Conservation (phyloP, 139 green algal species). For the Nannochloris sp. region DNA sequence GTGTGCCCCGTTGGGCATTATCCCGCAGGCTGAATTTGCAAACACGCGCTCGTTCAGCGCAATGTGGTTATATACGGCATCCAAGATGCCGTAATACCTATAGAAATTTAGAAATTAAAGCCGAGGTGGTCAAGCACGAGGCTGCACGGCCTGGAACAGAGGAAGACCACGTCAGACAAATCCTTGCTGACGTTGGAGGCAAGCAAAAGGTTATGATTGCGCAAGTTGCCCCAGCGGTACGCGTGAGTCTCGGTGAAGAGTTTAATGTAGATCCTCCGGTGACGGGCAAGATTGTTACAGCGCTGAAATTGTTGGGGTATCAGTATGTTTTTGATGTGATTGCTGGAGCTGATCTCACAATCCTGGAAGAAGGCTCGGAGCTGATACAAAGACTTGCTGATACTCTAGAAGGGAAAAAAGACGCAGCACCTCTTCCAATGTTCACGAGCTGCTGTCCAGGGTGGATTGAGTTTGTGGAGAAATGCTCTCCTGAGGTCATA, state of each 20-base stretch:
- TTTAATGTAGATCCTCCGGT: conserved; percentile 37
- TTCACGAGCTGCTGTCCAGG: conserved; percentile 67
- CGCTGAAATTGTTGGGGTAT: conserved; percentile 51
- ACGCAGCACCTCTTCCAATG: conserved; percentile 51
- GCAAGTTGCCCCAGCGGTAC: conserved; percentile 51
- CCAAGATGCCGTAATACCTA: too few species aligned
- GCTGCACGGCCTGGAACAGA: background rate
- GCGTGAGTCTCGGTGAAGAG: conserved; percentile 50
- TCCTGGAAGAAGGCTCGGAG: conserved; percentile 66
- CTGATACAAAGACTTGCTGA: conserved; percentile 38
- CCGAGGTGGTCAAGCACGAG: too few species aligned
- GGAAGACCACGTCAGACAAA: conserved; percentile 14
- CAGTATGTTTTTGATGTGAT: conserved; percentile 51
- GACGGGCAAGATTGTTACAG: conserved; percentile 44
- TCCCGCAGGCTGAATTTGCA: too few species aligned
- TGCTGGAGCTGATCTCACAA: conserved; percentile 53
- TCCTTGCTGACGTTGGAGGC: conserved; percentile 11
- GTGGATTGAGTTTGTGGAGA: conserved; percentile 47
- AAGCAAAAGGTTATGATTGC: conserved; percentile 30
- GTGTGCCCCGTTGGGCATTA: too few species aligned
- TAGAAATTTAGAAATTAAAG: too few species aligned
- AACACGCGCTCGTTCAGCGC: too few species aligned
- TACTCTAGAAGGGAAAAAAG: background rate
- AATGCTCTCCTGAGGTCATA: conserved; percentile 58
- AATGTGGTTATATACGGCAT: too few species aligned